Base-by-base conservation (phyloP, 2,329 filamentous ascomycete genomes). In the Penicillium concentricum region DNA sequence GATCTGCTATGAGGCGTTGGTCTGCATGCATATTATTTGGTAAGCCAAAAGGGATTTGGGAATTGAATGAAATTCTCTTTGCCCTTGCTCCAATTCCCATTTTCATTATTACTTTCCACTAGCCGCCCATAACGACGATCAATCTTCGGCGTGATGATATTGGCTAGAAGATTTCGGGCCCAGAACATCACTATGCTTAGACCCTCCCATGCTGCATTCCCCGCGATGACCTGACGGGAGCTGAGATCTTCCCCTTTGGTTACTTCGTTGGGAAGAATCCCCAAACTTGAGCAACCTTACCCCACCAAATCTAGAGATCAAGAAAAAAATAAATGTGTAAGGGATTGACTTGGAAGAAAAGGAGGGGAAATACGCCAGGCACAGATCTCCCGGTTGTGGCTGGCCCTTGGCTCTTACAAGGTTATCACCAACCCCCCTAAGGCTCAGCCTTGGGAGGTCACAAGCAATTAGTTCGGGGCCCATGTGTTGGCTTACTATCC, bases 341-440 rank as follows among this genome's bases (percentile, higher is more conserved):
- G 2, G 15, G 24, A 26, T 10, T 28, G 9, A 28, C 4, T 26
- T 26, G 2, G 9, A 28, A 10, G 18, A 37, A 50, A 55, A 42
- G 38, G n/a, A 18, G 16, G 28, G 15, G 9, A 5, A 46, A n/a
- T 16, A 37, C 30, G 34, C 42, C 51, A 50, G 37, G 45, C 22
- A 49, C 45, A 37, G 52, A 54, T 54, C 46, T 30, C 20, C 37
- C 51, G 52, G 52, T 50, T 54, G 52, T 54, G 52, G 52, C 52
- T 50, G 45, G 20, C 38, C 32, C 51, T 54, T 49, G 18, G 45
- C 45, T 5, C 12, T 51, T 1, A 46, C 49, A 51, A 32, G 20
- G 12, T 18, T 44, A 12, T 32, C 18, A 45, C 32, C 38, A 13
- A 30, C 37, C 9, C 37, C 9, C 28, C 28, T 22, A 44, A 26